These are phyloP conservation scores for Syzygium aqueum DNA, from an alignment of 345 rosid species.

Conservation along the genomic window DNA sequence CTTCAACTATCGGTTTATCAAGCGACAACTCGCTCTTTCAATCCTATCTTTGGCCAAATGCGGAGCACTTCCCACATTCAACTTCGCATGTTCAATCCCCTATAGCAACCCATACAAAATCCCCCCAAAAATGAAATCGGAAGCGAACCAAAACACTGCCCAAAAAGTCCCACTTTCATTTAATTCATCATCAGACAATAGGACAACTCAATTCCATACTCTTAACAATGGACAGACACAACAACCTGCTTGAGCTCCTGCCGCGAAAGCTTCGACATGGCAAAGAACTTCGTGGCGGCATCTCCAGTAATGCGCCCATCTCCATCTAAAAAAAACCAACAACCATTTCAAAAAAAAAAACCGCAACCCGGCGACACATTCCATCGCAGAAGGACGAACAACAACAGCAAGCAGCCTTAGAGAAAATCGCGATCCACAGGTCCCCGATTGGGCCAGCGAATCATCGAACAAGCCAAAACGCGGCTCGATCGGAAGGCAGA, in stretches of 20 bases:
- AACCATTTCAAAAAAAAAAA: not conserved
- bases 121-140: not conserved
- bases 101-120: not conserved
- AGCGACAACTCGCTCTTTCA: not conserved
- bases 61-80: not conserved
- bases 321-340: conserved; percentile 29
- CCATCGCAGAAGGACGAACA: not conserved
- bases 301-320: conserved; percentile 79
- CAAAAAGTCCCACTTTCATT: not conserved
- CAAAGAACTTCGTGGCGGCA: conserved; percentile 75
- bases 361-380: not conserved
- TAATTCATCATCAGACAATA: not conserved
- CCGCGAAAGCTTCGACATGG: conserved; percentile 78
- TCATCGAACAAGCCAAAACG: not conserved
- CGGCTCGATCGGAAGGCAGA: not conserved
- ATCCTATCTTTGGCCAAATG: not conserved
- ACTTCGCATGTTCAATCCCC: not conserved
- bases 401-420: not conserved
- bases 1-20: not conserved
- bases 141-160: not conserved
- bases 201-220: not conserved
- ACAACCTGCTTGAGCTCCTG: conserved; percentile 83
- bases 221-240: not conserved
- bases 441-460: not conserved
- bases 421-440: not conserved